phyloP scores from a whole-genome alignment of 2,329 filamentous ascomycete genomes.

The Diaporthe capsici region DNA sequence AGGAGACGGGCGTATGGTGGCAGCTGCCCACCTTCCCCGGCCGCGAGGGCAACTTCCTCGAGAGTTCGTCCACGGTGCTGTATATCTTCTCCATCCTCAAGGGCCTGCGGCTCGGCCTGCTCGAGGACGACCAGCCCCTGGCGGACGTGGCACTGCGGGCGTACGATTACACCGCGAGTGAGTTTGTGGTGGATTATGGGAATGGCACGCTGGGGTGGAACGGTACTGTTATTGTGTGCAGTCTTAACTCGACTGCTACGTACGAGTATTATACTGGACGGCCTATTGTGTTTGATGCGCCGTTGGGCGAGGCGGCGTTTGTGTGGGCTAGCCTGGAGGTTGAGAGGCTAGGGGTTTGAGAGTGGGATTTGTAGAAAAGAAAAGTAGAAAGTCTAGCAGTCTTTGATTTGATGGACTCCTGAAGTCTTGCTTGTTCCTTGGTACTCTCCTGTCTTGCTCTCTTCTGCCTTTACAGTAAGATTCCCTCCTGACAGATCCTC shows the following conservation, averaged over 20 bases:
- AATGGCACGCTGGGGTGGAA: conserved; percentile 49
- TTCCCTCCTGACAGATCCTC: neutral
- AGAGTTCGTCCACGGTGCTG: conserved; percentile 72
- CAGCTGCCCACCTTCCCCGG: conserved; percentile 64
- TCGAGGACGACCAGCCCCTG: neutral
- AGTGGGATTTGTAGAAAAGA: neutral
- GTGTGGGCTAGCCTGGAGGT: conserved; percentile 55
- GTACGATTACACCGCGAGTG: conserved; percentile 26
- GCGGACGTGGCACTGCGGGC: conserved; percentile 35
- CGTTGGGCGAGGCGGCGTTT: conserved; percentile 56
- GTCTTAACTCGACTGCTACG: conserved; percentile 57
- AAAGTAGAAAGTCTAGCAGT: neutral
- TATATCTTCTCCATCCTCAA: conserved; percentile 67
- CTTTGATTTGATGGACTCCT: neutral
- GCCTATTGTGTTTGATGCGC: conserved; percentile 55
- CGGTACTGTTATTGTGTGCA: conserved; percentile 57
- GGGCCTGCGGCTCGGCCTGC: conserved; percentile 46
- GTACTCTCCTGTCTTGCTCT: neutral
- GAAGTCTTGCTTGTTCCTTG: neutral
- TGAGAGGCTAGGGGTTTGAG: conserved; percentile 45
- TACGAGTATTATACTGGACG: conserved; percentile 57
- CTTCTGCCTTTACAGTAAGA: neutral
- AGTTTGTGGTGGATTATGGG: conserved; percentile 37
- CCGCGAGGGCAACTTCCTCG: conserved; percentile 69
- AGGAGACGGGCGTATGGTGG: conserved; percentile 67